Evolutionary conservation across 257 asterid species (phyloP).

Genomic region (Anisodus acutangulus): DNA sequence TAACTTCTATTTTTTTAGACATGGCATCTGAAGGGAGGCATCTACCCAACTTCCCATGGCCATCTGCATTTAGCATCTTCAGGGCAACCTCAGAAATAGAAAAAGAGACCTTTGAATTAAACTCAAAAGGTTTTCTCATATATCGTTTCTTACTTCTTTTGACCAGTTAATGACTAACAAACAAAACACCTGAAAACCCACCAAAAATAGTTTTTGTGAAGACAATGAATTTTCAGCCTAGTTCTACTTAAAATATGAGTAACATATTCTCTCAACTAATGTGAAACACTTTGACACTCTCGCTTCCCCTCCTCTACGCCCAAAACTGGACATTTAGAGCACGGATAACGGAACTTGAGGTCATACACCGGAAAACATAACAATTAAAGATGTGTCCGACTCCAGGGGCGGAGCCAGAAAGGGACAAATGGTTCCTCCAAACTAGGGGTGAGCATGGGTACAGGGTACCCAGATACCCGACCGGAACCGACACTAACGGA

Average conservation of each 20-base stretch:
- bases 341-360: neutral
- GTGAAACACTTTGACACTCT: neutral
- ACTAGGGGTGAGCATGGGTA: too few relatives aligned
- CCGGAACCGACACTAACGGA: too few relatives aligned
- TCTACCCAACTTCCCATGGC: slow-evolving; percentile 17
- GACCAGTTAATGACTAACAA: neutral
- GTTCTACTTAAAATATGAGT: neutral
- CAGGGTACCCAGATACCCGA: too few relatives aligned
- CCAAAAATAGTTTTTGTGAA: neutral
- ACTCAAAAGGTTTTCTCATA: neutral
- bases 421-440: too few relatives aligned
- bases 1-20: neutral
- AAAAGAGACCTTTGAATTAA: neutral
- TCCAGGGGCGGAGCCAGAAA: too few relatives aligned
- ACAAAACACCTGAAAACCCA: neutral
- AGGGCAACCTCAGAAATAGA: neutral
- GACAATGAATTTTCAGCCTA: neutral
- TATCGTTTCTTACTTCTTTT: neutral
- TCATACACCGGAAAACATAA: neutral
- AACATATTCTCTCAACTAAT: neutral
- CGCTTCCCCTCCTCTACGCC: neutral
- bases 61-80: slow-evolving; percentile 21
- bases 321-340: too few relatives aligned
- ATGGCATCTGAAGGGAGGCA: slow-evolving; percentile 14
- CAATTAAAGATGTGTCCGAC: neutral